Percentiles rank a stretch among this genome's conserved stretches.
Evolutionary conservation across 495 filamentous ascomycete genomes (phyloP).

Genomic region (Hypoxylon fuscum): DNA sequence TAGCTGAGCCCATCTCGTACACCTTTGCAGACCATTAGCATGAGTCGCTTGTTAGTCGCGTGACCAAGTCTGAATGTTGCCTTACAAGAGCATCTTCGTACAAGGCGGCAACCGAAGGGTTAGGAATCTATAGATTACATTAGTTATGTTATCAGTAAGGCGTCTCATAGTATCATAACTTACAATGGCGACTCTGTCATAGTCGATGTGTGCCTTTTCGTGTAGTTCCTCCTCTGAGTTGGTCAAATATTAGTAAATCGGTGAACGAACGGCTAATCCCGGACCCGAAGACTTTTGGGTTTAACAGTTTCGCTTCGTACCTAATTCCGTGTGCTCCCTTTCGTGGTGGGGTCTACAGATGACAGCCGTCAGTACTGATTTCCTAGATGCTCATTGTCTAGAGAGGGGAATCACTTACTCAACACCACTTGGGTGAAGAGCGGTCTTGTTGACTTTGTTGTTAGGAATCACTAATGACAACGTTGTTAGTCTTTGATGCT

Average conservation of each 20-base stretch:
- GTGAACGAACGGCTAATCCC: slow-evolving; percentile 9
- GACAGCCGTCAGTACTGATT: slow-evolving; percentile 45
- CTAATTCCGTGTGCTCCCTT: slow-evolving; percentile 89
- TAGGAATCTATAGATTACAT: slow-evolving; percentile 72
- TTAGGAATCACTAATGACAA: slow-evolving; percentile 68
- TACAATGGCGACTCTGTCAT: slow-evolving; percentile 97
- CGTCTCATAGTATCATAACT: slow-evolving; percentile 37
- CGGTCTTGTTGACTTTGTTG: slow-evolving; percentile 83
- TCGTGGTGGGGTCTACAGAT: slow-evolving; percentile 68
- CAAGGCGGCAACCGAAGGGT: slow-evolving; percentile 87
- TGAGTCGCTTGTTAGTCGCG: slow-evolving; percentile 20
- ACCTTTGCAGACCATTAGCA: slow-evolving; percentile 51
- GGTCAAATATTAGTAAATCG: slow-evolving; percentile 32
- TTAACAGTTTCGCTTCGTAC: slow-evolving; percentile 42
- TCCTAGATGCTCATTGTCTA: slow-evolving; percentile 18
- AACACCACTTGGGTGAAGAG: slow-evolving; percentile 88
- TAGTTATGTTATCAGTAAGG: slow-evolving; percentile 16
- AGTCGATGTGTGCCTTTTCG: slow-evolving; percentile 99
- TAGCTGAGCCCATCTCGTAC: slow-evolving; percentile 97
- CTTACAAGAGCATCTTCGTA: slow-evolving; percentile 95
- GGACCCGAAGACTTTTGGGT: not conserved
- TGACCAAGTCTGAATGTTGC: slow-evolving; percentile 8
- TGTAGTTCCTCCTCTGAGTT: slow-evolving; percentile 87
- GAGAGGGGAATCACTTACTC: slow-evolving; percentile 67
- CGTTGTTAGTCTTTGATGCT: slow-evolving; percentile 40